Base-by-base conservation (phyloP, 2,329 filamentous ascomycete species). In the Aspergillus felis region DNA sequence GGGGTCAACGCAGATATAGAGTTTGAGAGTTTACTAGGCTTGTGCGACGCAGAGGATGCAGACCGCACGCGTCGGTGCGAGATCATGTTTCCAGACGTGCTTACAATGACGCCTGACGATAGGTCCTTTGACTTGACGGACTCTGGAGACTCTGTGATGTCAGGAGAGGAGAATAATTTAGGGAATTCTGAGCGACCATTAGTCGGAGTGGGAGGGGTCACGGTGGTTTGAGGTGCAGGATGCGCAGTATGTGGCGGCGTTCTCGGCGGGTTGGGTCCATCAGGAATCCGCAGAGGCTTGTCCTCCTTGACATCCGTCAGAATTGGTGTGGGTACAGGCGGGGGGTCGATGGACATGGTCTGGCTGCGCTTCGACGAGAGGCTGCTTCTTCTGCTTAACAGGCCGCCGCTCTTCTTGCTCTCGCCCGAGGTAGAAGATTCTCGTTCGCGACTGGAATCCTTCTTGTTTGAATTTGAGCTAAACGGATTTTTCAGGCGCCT, bases 1-100 rank as follows among this genome's bases (percentile, higher is more conserved):
- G 92, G 90, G 53, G 94, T 79, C 8, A 92, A 88, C 17, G 84
- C 85, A 55, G 84, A 82, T 62, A 87, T 87, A 51, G 87, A 86
- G 62, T 84, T 92, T 32, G 92, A 96, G 41, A 97, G 82, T 76
- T 95, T 97, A 81, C 92, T 97, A 32, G 92, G 92, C 47, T 82
- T 82, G 61, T 86, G 74, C 51, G 59, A 62, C 20, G 74, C 74
- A 44, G 76, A 71, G 54, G 83, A 84, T 56, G 81, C 78, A 63
- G 85, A 87, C 64, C 83, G 80, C 57, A 80, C 81, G 41, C 84
- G 79, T 78, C 79, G 85, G 81, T 92, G 89, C 57, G 87, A 84
- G 76, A 87, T 90, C 84, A 90, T 90, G 68, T 84, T 88, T 67
- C 84, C 86, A 64, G 86, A 83, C 41, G 84, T 79, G 62, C 87